Percentiles rank a stretch among this genome's conserved stretches.
Evolutionary conservation across 2,329 filamentous ascomycete species (phyloP).

Genomic region (Ophiostoma ips): DNA sequence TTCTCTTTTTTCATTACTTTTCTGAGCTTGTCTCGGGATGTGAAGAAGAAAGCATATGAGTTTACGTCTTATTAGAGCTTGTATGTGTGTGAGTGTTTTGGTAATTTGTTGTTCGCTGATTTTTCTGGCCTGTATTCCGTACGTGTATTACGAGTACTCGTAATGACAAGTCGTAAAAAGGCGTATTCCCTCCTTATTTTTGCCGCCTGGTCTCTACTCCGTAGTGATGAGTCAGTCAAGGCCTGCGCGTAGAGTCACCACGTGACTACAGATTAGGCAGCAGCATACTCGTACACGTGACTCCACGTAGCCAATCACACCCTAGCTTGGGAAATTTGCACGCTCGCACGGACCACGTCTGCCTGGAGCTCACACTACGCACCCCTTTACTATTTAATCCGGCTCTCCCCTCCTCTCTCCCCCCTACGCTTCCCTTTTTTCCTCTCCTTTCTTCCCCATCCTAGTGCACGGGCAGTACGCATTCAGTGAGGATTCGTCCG

Average conservation of each 20-base stretch:
- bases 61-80: not conserved
- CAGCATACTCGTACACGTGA: not conserved
- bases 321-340: slow-evolving; percentile 7
- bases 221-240: no score
- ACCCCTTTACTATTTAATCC: slow-evolving; percentile 12
- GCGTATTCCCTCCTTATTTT: no score
- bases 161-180: no score
- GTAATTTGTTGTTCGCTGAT: no score
- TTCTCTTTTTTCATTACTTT: slow-evolving; percentile 40
- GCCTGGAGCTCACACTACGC: not conserved
- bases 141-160: no score
- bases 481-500: slow-evolving; percentile 71
- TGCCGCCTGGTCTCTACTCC: no score
- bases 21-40: slow-evolving; percentile 31
- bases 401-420: not conserved
- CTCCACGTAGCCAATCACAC: no score
- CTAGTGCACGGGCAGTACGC: slow-evolving; percentile 66
- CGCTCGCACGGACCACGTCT: slow-evolving; percentile 15
- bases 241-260: no score
- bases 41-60: slow-evolving; percentile 34
- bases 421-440: slow-evolving; percentile 8
- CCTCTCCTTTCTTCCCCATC: slow-evolving; percentile 36
- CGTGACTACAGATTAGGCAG: not conserved
- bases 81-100: not conserved
- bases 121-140: no score